Evolutionary conservation across 2,329 filamentous ascomycete genomes (phyloP).

Genomic region (Epichloe scottii): DNA sequence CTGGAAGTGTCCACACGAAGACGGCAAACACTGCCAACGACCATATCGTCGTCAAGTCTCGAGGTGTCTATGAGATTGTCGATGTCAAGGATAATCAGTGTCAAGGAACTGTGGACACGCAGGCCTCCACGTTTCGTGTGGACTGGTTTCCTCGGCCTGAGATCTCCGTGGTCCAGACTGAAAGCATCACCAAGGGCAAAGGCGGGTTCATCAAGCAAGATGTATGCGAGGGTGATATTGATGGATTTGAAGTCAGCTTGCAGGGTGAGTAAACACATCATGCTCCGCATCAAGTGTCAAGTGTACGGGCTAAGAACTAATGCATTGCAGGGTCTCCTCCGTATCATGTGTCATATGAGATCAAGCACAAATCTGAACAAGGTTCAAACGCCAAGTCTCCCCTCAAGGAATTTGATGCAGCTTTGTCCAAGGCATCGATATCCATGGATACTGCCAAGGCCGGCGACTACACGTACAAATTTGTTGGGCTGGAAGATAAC

Average conservation of each 20-base stretch:
- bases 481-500: constrained; percentile 69
- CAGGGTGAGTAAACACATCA: constrained; percentile 41
- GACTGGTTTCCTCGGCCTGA: constrained; percentile 75
- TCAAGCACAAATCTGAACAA: constrained; percentile 57
- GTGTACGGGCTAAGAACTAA: constrained; percentile 17
- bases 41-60: constrained; percentile 48
- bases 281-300: neutral
- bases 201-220: constrained; percentile 59
- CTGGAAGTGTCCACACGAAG: constrained; percentile 31
- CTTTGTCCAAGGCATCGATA: constrained; percentile 63
- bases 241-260: constrained; percentile 71
- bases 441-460: constrained; percentile 76
- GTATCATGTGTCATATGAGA: constrained; percentile 70
- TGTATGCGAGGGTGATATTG: constrained; percentile 90
- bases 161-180: constrained; percentile 53
- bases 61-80: constrained; percentile 69
- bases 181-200: constrained; percentile 40
- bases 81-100: constrained; percentile 70
- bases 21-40: constrained; percentile 51
- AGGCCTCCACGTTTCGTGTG: constrained; percentile 64
- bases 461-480: constrained; percentile 76
- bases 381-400: constrained; percentile 53
- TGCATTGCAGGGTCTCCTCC: constrained; percentile 54
- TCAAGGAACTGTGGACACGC: constrained; percentile 64
- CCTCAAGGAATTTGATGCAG: constrained; percentile 63